These are phyloP conservation scores for Serendipita sp. DNA, from an alignment of 1,284 basidiomycete species.

Conservation along the genomic window DNA sequence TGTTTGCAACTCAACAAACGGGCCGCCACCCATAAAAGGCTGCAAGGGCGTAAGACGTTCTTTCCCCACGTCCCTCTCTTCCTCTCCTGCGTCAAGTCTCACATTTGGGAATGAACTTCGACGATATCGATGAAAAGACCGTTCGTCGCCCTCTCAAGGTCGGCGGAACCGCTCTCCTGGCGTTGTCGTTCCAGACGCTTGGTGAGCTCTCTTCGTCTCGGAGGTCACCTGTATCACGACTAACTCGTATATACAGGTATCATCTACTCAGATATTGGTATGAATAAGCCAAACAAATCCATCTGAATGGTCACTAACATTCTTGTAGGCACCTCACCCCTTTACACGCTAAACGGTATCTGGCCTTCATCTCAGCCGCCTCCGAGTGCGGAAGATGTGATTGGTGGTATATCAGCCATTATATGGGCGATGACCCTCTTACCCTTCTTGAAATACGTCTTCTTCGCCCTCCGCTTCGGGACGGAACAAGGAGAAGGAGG, in stretches of 20 bases:
- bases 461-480: constrained; percentile 20
- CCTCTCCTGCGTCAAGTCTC: neutral
- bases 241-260: constrained; percentile 29
- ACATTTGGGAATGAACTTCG: too few relatives aligned
- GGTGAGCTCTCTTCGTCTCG: constrained; percentile 3
- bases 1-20: too few relatives aligned
- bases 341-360: constrained; percentile 51
- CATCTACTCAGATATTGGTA: constrained; percentile 47
- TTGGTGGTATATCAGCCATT: constrained; percentile 46
- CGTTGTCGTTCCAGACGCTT: constrained; percentile 25
- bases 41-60: neutral
- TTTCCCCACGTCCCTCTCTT: neutral
- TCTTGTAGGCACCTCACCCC: constrained; percentile 45
- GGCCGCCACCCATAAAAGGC: too few relatives aligned
- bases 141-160: constrained; percentile 13
- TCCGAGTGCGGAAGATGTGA: constrained; percentile 42
- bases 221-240: neutral
- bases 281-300: neutral
- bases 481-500: constrained; percentile 51
- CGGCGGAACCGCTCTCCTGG: constrained; percentile 17
- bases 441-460: constrained; percentile 52
- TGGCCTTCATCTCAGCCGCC: constrained; percentile 34
- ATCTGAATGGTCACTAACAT: constrained; percentile 26
- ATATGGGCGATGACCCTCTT: constrained; percentile 49
- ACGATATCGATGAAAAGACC: neutral